phyloP scores from a whole-genome alignment of 2,329 filamentous ascomycete species.

The Monosporascus ibericus region DNA sequence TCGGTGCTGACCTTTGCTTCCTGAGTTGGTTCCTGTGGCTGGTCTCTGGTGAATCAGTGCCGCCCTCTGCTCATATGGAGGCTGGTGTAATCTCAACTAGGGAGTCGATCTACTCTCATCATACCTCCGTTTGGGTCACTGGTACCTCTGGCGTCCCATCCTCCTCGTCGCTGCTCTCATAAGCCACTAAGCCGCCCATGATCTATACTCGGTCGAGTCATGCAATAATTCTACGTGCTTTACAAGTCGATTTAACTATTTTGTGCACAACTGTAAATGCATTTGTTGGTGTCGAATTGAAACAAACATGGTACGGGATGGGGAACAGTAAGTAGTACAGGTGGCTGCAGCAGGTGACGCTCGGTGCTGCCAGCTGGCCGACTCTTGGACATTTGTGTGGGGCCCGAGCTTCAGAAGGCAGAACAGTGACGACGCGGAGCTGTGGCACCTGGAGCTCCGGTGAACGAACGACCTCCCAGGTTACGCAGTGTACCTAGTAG shows the following conservation, averaged over 20 bases:
- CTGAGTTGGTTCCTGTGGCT: conserved; percentile 20
- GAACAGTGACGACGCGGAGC: conserved; percentile 10
- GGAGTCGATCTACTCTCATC: conserved; percentile 4
- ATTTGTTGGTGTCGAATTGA: no score
- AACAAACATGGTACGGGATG: background rate
- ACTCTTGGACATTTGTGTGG: background rate
- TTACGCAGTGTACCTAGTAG: background rate
- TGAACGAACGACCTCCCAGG: background rate
- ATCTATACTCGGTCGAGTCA: background rate
- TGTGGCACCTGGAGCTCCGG: background rate
- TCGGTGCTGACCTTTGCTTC: conserved; percentile 10
- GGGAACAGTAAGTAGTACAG: background rate
- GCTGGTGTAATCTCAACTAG: background rate
- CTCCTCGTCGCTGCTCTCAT: conserved; percentile 28
- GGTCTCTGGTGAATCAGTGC: conserved; percentile 28
- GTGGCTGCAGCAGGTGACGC: background rate
- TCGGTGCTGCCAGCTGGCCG: background rate
- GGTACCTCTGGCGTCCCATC: conserved; percentile 17
- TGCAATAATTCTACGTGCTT: no score
- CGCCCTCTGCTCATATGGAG: conserved; percentile 18
- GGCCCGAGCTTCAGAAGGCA: conserved; percentile 7
- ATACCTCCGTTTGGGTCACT: conserved; percentile 22
- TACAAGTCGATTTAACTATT: no score
- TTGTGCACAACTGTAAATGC: no score
- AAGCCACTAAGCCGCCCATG: conserved; percentile 24